Conservation (phyloP, 192 early-diverging fungal species). For the Coemansia sp. region DNA sequence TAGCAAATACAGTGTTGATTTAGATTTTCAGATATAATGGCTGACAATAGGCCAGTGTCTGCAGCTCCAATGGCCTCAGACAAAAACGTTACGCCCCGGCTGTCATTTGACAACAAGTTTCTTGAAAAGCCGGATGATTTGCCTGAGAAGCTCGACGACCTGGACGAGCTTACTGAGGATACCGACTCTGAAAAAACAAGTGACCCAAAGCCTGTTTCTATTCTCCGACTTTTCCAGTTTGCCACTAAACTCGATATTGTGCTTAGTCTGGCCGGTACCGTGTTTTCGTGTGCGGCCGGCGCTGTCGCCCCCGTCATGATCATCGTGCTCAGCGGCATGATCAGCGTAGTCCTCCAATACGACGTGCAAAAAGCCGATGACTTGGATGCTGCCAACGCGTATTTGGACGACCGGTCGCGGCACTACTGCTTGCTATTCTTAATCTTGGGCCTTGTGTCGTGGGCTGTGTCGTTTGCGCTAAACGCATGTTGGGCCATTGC, state of each 20-base stretch:
- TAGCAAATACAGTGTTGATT: neutral
- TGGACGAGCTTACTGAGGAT: neutral
- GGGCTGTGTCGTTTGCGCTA: slow-evolving; percentile 22
- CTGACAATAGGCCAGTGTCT: neutral
- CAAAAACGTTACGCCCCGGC: neutral
- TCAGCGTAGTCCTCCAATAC: neutral
- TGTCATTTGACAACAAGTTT: neutral
- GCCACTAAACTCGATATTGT: neutral
- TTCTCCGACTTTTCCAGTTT: neutral
- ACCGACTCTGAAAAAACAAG: neutral
- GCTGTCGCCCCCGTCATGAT: slow-evolving; percentile 2
- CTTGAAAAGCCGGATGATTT: neutral
- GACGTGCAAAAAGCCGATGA: neutral
- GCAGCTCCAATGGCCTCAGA: neutral
- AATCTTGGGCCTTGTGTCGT: slow-evolving; percentile 24
- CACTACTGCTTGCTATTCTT: slow-evolving; percentile 32
- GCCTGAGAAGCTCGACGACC: neutral
- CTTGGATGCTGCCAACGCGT: neutral
- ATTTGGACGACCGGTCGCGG: neutral
- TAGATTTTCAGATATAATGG: neutral
- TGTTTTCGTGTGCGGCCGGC: neutral
- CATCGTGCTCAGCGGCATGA: neutral
- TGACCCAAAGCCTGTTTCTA: neutral
- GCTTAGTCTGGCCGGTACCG: neutral
- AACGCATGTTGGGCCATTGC: slow-evolving; percentile 32